A percentile compares a stretch with the other conserved stretches of the same genome.
phyloP scores from a whole-genome alignment of 768 basidiomycete genomes.

The Lactarius hatsudake region DNA sequence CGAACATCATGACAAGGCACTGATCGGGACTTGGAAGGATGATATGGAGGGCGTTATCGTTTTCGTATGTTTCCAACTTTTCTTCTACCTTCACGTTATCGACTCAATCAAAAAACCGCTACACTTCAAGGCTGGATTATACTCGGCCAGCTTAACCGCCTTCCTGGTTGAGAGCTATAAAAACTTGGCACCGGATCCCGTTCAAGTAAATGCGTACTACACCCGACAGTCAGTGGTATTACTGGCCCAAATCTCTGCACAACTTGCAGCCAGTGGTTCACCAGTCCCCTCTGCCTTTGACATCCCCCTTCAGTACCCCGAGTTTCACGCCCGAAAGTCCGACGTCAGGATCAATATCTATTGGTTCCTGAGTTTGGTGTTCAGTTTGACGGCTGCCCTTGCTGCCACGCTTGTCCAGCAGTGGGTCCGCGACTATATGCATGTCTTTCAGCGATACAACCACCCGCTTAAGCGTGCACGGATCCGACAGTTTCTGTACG shows the following conservation, averaged over 20 bases:
- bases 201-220: no score
- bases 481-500: slow-evolving; percentile 39
- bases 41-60: slow-evolving; percentile 40
- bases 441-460: slow-evolving; percentile 33
- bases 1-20: slow-evolving; percentile 35
- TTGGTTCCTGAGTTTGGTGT: slow-evolving; percentile 40
- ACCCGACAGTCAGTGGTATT: no score
- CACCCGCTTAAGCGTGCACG: slow-evolving; percentile 36
- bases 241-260: no score
- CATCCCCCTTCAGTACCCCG: no score
- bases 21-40: slow-evolving; percentile 28
- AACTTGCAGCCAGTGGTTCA: no score
- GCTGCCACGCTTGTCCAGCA: slow-evolving; percentile 38
- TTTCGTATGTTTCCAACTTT: slow-evolving; percentile 25
- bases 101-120: no score
- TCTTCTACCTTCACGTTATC: no score
- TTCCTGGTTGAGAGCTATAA: slow-evolving; percentile 5
- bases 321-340: slow-evolving; percentile 27
- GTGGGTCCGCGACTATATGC: slow-evolving; percentile 32
- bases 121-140: slow-evolving; percentile 17
- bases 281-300: no score
- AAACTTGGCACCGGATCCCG: background rate
- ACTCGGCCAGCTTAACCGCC: slow-evolving; percentile 18
- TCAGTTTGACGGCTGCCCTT: slow-evolving; percentile 45
- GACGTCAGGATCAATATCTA: slow-evolving; percentile 40